phyloP scores from a whole-genome alignment of 179 eudicot genomes.

The Silene noctiflora region DNA sequence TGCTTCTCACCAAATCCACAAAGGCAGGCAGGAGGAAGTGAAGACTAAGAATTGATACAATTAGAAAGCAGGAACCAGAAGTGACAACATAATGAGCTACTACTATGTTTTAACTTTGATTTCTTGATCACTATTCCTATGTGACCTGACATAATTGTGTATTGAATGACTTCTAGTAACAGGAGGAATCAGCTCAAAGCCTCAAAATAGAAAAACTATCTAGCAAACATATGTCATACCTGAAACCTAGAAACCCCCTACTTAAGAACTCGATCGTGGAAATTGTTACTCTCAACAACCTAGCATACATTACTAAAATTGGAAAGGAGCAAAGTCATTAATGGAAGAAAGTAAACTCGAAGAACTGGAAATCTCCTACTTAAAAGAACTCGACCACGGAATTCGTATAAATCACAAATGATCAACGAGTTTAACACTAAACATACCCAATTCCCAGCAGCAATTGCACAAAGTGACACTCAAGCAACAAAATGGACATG shows the following conservation, averaged over 20 bases:
- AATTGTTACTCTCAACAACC: neutral
- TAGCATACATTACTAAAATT: neutral
- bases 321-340: neutral
- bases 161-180: neutral
- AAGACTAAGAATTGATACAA: neutral
- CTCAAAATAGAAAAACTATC: neutral
- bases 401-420: neutral
- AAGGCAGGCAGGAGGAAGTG: neutral
- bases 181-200: neutral
- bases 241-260: neutral
- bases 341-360: neutral
- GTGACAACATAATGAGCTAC: neutral
- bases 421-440: neutral
- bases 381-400: neutral
- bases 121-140: neutral
- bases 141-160: neutral
- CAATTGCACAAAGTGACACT: neutral
- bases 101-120: neutral
- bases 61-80: neutral
- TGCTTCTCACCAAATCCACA: neutral
- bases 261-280: neutral
- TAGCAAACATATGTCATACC: neutral
- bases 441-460: neutral
- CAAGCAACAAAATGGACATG: neutral
- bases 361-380: neutral